Conservation (phyloP, 805 yeast genomes). For the Starmera pachycereana region DNA sequence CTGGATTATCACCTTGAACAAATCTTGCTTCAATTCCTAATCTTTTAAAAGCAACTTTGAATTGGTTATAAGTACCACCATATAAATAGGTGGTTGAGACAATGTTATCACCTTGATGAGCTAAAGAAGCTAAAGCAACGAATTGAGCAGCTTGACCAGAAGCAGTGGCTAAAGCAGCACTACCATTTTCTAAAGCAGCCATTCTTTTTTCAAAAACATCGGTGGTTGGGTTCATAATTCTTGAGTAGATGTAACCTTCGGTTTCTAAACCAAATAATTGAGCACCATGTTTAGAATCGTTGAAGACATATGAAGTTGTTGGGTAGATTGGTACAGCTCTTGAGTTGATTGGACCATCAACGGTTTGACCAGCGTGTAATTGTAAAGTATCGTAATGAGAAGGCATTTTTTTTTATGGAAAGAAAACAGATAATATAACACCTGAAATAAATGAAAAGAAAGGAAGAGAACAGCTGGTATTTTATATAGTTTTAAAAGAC, state of each 20-base stretch:
- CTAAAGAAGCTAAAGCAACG: constrained; percentile 71
- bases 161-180: constrained; percentile 78
- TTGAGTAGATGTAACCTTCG: constrained; percentile 80
- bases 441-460: too few relatives aligned
- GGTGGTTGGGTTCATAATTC: constrained; percentile 88
- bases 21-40: constrained; percentile 81
- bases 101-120: constrained; percentile 84
- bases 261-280: constrained; percentile 77
- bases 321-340: constrained; percentile 94
- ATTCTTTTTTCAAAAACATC: constrained; percentile 87
- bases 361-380: constrained; percentile 88
- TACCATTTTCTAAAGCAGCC: constrained; percentile 89
- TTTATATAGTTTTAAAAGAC: too few relatives aligned
- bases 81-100: constrained; percentile 79
- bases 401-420: constrained; percentile 24
- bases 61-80: constrained; percentile 96
- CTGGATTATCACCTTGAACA: constrained; percentile 70
- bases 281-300: constrained; percentile 87
- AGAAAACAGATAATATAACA: too few relatives aligned
- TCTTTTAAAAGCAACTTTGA: constrained; percentile 85
- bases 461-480: too few relatives aligned
- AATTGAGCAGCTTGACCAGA: constrained; percentile 98
- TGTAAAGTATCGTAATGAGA: constrained; percentile 84
- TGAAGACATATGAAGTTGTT: constrained; percentile 80
- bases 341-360: constrained; percentile 45